Base-by-base conservation (phyloP, 169 alveolate genomes). In the Cryptosporidium parvum region DNA sequence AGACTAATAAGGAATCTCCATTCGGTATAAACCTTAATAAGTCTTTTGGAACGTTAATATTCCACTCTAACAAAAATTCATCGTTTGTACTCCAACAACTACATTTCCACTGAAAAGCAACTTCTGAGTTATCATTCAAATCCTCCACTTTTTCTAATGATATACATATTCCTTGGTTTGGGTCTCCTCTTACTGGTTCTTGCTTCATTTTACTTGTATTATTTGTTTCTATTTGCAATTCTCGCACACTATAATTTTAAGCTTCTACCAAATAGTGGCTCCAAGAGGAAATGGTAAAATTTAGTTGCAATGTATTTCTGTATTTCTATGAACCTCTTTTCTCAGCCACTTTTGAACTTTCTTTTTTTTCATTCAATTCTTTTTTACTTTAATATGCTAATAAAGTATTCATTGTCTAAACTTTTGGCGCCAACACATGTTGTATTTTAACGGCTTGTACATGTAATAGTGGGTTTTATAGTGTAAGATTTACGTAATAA, bases 11-110 rank as follows among this genome's bases (percentile, higher is more conserved):
- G 21, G 26, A 26, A 8, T 18, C 39, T 44, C 53, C 52, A 37
- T 29, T 44, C 5, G 80, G 33, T 31, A 62, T 65, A 4, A 45
- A 23, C 5, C 21, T 59, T 26, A 62, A 7, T 26, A 80, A 44
- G 23, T 61, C 65, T 3, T 12, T 26, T 59, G 89, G 89, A 62
- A 80, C 35, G 45, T 80, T 80, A 18, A 80, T 59, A 80, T 80
- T 45, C 89, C 89, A 80, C 48, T 80, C 89, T 35, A 80, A 29
- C 39, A 65, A 21, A 42, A 80, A 80, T 18, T 80, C 89, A n/a
- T 80, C 89, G 16, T n/a, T n/a, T 21, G 52, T 65, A 18, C 89
- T 80, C 89, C 89, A 80, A 62, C 89, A 80, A 33, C 69, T 80
- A 37, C 89, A 80, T 65, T 65, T 80, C 89, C 89, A 80, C 37